Evolutionary conservation across 2,329 filamentous ascomycete species (phyloP).

Genomic region (Colletotrichum tofieldiae): DNA sequence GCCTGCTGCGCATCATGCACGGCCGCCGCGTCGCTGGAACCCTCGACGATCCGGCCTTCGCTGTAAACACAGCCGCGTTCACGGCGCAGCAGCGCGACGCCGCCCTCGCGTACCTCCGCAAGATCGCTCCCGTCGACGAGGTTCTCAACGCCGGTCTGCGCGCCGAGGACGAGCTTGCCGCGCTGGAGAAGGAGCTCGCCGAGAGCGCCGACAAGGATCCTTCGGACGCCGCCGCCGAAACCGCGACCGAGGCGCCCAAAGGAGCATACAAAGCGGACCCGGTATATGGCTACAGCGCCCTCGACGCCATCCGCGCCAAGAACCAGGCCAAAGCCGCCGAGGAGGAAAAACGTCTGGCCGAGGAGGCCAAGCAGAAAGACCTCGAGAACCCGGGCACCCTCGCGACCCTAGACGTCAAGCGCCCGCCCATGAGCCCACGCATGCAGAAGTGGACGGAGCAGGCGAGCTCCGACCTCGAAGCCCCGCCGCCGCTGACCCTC

Average conservation of each 20-base stretch:
- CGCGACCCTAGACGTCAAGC: conserved; percentile 55
- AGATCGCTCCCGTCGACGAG: conserved; percentile 71
- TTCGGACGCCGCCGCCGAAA: conserved; percentile 40
- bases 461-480: conserved; percentile 66
- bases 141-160: conserved; percentile 72
- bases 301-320: conserved; percentile 71
- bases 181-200: conserved; percentile 60
- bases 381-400: conserved; percentile 56
- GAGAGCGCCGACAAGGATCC: conserved; percentile 44
- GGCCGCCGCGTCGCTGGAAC: conserved; percentile 76
- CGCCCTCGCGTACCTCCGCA: conserved; percentile 71
- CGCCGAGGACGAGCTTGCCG: conserved; percentile 74
- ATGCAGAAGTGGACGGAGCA: conserved; percentile 60
- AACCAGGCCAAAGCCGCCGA: conserved; percentile 67
- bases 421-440: conserved; percentile 57
- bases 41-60: conserved; percentile 70
- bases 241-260: conserved; percentile 44
- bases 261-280: conserved; percentile 56
- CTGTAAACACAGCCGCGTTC: conserved; percentile 63
- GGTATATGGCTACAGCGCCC: conserved; percentile 71
- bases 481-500: conserved; percentile 65
- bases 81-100: conserved; percentile 57
- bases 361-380: conserved; percentile 52
- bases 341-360: conserved; percentile 61
- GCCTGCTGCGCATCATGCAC: conserved; percentile 71